Percentiles rank a stretch among this genome's conserved stretches.
phyloP scores from a whole-genome alignment of 179 eudicot species.

The Sideroxylon spinosum region DNA sequence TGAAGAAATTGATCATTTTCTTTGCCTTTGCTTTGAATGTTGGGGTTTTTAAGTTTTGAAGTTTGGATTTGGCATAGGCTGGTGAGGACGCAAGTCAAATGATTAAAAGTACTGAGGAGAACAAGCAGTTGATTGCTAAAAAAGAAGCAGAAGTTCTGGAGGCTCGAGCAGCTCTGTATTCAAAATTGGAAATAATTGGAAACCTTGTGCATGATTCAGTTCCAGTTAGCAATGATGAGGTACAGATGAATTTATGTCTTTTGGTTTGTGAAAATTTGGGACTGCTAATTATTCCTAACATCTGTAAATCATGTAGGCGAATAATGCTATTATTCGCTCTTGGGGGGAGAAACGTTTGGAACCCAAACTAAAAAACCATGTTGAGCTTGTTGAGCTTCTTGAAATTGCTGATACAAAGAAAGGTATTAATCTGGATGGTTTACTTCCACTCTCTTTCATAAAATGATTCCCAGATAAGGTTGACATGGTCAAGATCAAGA shows the following conservation, averaged over 20 bases:
- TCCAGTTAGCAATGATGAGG: conserved; percentile 80
- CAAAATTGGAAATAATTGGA: conserved; percentile 62
- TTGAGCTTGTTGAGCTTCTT: conserved; percentile 86
- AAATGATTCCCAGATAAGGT: not conserved
- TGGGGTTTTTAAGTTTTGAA: not conserved
- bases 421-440: conserved; percentile 32
- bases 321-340: conserved; percentile 58
- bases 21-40: no score
- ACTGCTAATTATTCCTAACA: no score
- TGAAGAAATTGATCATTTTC: no score
- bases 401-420: conserved; percentile 78
- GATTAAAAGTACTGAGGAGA: conserved; percentile 63
- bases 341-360: conserved; percentile 71
- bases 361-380: conserved; percentile 71
- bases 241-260: conserved; percentile 20
- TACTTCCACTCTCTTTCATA: not conserved
- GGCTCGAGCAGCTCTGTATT: conserved; percentile 48
- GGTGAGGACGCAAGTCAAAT: conserved; percentile 60
- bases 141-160: conserved; percentile 72
- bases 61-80: conserved; percentile 32
- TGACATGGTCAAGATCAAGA: not conserved
- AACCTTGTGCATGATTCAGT: conserved; percentile 91
- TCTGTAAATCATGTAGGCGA: conserved; percentile 36
- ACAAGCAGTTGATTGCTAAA: conserved; percentile 39
- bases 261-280: not conserved